Percentiles rank a stretch among this genome's conserved stretches.
These are phyloP conservation scores for Penicillium corylophilum DNA, from an alignment of 2,329 filamentous ascomycete genomes.

Conservation along the genomic window DNA sequence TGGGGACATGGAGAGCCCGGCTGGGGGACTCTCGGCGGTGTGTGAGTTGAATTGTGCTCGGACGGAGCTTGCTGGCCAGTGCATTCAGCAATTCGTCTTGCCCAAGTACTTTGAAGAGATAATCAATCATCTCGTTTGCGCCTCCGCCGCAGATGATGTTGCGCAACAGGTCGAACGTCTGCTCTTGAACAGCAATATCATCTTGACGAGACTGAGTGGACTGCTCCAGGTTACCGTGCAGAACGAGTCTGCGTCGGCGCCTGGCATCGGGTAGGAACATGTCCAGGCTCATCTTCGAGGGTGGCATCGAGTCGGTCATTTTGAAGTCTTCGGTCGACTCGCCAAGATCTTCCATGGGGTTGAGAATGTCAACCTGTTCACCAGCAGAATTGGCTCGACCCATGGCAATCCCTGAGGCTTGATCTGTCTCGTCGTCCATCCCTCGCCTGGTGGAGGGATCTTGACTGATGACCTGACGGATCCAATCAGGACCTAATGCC, in stretches of 20 bases:
- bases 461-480: conserved; percentile 72
- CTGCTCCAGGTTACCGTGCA: conserved; percentile 68
- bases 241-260: conserved; percentile 41
- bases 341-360: conserved; percentile 45
- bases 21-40: conserved; percentile 33
- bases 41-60: conserved; percentile 39
- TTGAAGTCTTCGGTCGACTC: conserved; percentile 34
- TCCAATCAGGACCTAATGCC: conserved; percentile 74
- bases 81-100: conserved; percentile 78
- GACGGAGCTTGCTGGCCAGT: conserved; percentile 72
- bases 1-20: conserved; percentile 35
- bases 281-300: conserved; percentile 41
- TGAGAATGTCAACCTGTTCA: conserved; percentile 60
- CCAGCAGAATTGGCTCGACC: conserved; percentile 60
- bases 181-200: conserved; percentile 83
- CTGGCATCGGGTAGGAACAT: conserved; percentile 41
- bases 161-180: conserved; percentile 82
- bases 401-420: conserved; percentile 46
- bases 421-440: conserved; percentile 34
- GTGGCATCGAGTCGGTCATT: conserved; percentile 39
- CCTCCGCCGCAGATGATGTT: conserved; percentile 75
- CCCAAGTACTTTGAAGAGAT: conserved; percentile 73
- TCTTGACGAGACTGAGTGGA: conserved; percentile 69
- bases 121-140: conserved; percentile 73
- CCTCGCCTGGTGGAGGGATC: conserved; percentile 42